phyloP scores from a whole-genome alignment of 768 basidiomycete genomes.

The Hericium coralloides region DNA sequence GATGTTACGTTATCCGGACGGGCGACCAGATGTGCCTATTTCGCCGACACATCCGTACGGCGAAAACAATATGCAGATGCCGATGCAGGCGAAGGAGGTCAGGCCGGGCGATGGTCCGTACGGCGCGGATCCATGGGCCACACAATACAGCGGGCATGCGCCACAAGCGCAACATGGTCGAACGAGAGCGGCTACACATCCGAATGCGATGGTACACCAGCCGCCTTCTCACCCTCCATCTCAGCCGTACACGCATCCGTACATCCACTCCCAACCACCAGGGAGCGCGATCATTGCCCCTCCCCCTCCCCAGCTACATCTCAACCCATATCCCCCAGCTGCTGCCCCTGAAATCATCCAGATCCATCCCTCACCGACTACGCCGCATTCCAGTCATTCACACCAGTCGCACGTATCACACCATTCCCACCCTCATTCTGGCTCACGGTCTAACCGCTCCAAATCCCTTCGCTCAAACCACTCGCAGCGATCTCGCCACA shows the following conservation, averaged over 20 bases:
- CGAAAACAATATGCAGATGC: neutral
- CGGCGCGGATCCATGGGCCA: neutral
- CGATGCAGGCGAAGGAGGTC: neutral
- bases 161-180: neutral
- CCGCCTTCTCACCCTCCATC: neutral
- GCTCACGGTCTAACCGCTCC: conserved; percentile 8
- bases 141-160: neutral
- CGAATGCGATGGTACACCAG: neutral
- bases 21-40: conserved; percentile 21
- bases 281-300: neutral
- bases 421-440: neutral
- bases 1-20: conserved; percentile 60
- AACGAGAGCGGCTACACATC: conserved; percentile 3
- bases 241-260: neutral
- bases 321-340: conserved; percentile 6
- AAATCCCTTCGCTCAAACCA: conserved; percentile 1
- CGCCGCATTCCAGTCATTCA: neutral
- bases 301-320: conserved; percentile 4
- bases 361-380: conserved; percentile 10
- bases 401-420: neutral
- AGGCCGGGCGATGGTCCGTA: neutral
- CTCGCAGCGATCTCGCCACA: neutral
- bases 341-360: conserved; percentile 13
- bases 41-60: neutral
- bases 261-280: neutral